Evolutionary conservation across 108 stramenopile genomes (phyloP).

Genomic region (Chaetoceros muelleri): DNA sequence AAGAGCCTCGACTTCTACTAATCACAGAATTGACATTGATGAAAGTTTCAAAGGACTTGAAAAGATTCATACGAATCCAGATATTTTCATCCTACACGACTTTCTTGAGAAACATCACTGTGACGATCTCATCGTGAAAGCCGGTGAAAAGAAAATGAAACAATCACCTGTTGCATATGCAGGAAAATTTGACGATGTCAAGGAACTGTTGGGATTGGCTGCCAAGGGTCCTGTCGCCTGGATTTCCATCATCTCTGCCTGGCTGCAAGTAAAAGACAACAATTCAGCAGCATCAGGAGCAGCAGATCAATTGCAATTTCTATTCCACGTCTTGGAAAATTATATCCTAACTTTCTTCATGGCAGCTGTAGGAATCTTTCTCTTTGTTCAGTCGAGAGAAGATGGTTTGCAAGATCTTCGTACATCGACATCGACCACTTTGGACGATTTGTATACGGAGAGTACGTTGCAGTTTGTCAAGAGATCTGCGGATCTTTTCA

Average conservation of each 20-base stretch:
- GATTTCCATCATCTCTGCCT: slow-evolving; percentile 43
- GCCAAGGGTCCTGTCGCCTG: slow-evolving; percentile 67
- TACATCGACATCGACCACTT: slow-evolving; percentile 59
- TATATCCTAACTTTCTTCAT: slow-evolving; percentile 35
- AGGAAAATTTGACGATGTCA: slow-evolving; percentile 64
- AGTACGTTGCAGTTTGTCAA: slow-evolving; percentile 34
- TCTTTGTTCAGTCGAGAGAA: slow-evolving; percentile 34
- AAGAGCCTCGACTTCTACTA: slow-evolving; percentile 9
- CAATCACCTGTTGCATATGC: slow-evolving; percentile 70
- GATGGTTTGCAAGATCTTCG: slow-evolving; percentile 43
- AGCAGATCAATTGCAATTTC: slow-evolving; percentile 22
- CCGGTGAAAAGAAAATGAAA: slow-evolving; percentile 29
- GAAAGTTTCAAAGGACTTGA: slow-evolving; percentile 38
- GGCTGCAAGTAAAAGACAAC: slow-evolving; percentile 39
- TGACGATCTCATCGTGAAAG: slow-evolving; percentile 39
- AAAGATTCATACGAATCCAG: slow-evolving; percentile 52
- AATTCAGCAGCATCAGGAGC: slow-evolving; percentile 1
- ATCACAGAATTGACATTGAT: slow-evolving; percentile 39
- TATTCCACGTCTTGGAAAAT: slow-evolving; percentile 48
- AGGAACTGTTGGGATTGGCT: slow-evolving; percentile 52
- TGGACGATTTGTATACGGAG: slow-evolving; percentile 38
- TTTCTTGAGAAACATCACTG: slow-evolving; percentile 39
- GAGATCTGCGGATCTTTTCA: slow-evolving; percentile 37
- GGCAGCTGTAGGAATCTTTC: slow-evolving; percentile 27
- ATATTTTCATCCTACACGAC: slow-evolving; percentile 52